Evolutionary conservation across 2,329 filamentous ascomycete genomes (phyloP).

Genomic region (Verticillium longisporum): DNA sequence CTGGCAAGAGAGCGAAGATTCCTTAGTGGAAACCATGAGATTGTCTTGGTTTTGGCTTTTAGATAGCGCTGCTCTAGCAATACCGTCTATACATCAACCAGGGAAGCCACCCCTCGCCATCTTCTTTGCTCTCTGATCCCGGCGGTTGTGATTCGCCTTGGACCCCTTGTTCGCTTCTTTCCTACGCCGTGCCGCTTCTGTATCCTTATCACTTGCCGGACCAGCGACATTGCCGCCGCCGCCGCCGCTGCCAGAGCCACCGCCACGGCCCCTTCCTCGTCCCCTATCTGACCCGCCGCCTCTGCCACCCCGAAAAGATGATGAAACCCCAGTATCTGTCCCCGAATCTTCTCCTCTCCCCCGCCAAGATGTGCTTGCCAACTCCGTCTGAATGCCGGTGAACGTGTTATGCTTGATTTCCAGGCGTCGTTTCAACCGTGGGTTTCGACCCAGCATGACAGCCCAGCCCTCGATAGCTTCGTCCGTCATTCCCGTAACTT

Average conservation of each 20-base stretch:
- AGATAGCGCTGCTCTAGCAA: neutral
- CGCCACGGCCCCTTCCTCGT: slow-evolving; percentile 35
- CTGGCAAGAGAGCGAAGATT: slow-evolving; percentile 17
- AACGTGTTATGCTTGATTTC: slow-evolving; percentile 65
- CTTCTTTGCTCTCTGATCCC: slow-evolving; percentile 62
- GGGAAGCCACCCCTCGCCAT: slow-evolving; percentile 47
- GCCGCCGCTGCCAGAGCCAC: no score
- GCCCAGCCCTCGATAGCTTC: slow-evolving; percentile 94
- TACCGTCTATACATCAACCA: slow-evolving; percentile 13
- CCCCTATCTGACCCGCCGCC: slow-evolving; percentile 38
- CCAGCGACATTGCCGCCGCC: slow-evolving; percentile 57
- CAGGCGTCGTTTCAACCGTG: slow-evolving; percentile 59
- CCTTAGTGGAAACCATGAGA: slow-evolving; percentile 6
- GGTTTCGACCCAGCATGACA: slow-evolving; percentile 72
- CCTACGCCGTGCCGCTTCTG: slow-evolving; percentile 60
- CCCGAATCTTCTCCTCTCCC: slow-evolving; percentile 51
- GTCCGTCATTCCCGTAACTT: slow-evolving; percentile 82
- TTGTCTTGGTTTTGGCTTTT: neutral
- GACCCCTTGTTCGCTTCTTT: slow-evolving; percentile 82
- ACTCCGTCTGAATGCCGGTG: slow-evolving; percentile 55
- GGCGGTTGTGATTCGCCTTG: slow-evolving; percentile 78
- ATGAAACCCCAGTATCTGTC: slow-evolving; percentile 37
- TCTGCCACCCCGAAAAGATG: slow-evolving; percentile 30
- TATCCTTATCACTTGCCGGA: slow-evolving; percentile 61
- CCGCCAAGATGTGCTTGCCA: slow-evolving; percentile 62